Percentiles rank a stretch among this genome's conserved stretches.
Evolutionary conservation across 2,329 filamentous ascomycete species (phyloP).

Genomic region (Fusarium tuaranense): DNA sequence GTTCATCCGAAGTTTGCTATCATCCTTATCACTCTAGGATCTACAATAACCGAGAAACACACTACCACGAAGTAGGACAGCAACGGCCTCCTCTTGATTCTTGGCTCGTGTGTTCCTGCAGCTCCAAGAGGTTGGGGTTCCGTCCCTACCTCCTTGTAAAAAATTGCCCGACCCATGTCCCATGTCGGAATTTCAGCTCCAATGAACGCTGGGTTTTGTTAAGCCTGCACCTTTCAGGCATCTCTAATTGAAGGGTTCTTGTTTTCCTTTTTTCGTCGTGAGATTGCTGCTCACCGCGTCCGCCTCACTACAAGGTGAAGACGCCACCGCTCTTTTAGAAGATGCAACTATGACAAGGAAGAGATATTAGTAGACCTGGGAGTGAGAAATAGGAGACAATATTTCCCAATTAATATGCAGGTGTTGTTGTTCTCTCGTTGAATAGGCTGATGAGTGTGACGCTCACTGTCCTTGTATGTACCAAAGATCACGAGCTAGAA

Average conservation of each 20-base stretch:
- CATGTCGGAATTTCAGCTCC: neutral
- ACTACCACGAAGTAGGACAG: neutral
- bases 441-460: neutral
- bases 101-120: neutral
- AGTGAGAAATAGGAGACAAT: neutral
- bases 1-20: neutral
- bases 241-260: neutral
- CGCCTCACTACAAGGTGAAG: neutral
- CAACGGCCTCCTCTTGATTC: neutral
- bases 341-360: neutral
- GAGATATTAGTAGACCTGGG: neutral
- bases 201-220: neutral
- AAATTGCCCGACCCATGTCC: neutral
- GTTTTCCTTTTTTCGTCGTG: neutral
- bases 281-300: neutral
- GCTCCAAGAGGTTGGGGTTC: neutral
- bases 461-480: neutral
- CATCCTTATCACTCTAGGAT: neutral
- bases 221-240: neutral
- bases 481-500: neutral
- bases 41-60: neutral
- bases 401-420: neutral
- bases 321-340: neutral
- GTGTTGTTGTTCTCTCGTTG: neutral
- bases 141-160: neutral